A percentile compares a stretch with the other conserved stretches of the same genome.
These are phyloP conservation scores for Penicillium lagena DNA, from an alignment of 495 filamentous ascomycete species.

Conservation along the genomic window DNA sequence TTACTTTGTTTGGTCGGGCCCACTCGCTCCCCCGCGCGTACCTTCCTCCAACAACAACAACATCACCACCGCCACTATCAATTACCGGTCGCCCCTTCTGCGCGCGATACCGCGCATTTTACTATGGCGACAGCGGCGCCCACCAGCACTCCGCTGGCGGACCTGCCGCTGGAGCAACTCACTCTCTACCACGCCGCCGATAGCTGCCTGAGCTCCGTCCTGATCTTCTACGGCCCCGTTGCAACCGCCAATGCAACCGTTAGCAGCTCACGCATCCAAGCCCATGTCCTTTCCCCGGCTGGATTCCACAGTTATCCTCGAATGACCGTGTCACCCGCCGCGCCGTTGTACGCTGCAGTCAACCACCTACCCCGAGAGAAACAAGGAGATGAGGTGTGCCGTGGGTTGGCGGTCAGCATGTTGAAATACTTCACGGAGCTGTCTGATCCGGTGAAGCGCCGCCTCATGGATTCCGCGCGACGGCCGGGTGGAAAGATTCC, in stretches of 20 bases:
- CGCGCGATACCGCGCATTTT: not conserved
- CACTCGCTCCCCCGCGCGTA: no score
- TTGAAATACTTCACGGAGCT: conserved; percentile 90
- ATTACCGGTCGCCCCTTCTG: no score
- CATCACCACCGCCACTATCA: no score
- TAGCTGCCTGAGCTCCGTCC: conserved; percentile 64
- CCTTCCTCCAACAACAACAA: no score
- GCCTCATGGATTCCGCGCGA: conserved; percentile 28
- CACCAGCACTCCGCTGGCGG: conserved; percentile 22
- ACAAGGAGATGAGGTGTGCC: conserved; percentile 86
- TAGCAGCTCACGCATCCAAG: conserved; percentile 86
- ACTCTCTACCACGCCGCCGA: conserved; percentile 78
- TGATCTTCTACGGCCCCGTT: conserved; percentile 82
- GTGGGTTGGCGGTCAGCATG: conserved; percentile 84
- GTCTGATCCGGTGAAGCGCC: conserved; percentile 65
- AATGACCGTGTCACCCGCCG: conserved; percentile 85
- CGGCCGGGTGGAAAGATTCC: conserved; percentile 39
- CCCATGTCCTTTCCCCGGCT: conserved; percentile 82
- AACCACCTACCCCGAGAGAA: conserved; percentile 86
- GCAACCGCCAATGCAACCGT: conserved; percentile 76
- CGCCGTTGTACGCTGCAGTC: conserved; percentile 91
- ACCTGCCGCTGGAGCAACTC: conserved; percentile 68
- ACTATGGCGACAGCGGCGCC: conserved; percentile 32
- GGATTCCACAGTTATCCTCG: conserved; percentile 84
- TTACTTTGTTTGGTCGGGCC: no score